Evolutionary conservation across 106 monocot species (phyloP), one percentile per base, ranked within the genome.

Genomic region (Chionographis japonica): DNA sequence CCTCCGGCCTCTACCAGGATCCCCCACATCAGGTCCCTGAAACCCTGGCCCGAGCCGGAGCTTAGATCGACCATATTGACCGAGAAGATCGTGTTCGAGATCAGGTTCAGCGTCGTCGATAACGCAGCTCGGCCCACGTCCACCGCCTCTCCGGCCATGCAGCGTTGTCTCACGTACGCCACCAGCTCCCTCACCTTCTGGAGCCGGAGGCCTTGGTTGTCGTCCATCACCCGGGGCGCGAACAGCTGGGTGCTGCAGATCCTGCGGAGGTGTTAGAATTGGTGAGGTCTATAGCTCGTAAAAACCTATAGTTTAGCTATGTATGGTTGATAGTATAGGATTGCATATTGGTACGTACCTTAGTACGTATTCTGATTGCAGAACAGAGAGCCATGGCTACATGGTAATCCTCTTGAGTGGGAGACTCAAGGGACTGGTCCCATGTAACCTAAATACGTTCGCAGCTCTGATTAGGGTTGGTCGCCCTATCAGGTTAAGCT

Each of bases 221-320:
- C 57, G 13, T 80, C 74, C 14, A 80, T 63, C 16, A 55, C 56
- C 52, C 75, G 80, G 14, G 50, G 12, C 12, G 74, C 52, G 62
- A 70, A 63, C 40, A 79, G 54, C 12, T 54, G 13, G 10, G 37
- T 56, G 43, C 38, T 68, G 73, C 53, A 68, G 52, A 79, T 18
- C 40, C 43, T 40, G 46, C 83, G 74, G 41, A 83, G 78, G 58
- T 66, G n/a, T n/a, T n/a, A n/a, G n/a, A n/a, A n/a, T n/a, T n/a
- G n/a, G n/a, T n/a, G n/a, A n/a, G n/a, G n/a, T n/a, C n/a, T n/a
- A n/a, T n/a, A n/a, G n/a, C n/a, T n/a, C n/a, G n/a, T n/a, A n/a
- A n/a, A n/a, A n/a, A n/a, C n/a, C n/a, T n/a, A n/a, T n/a, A n/a
- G n/a, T n/a, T n/a, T n/a, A n/a, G n/a, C n/a, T n/a, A n/a, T n/a